phyloP scores from a whole-genome alignment of 2,329 filamentous ascomycete species.

The Didymella keratinophila region DNA sequence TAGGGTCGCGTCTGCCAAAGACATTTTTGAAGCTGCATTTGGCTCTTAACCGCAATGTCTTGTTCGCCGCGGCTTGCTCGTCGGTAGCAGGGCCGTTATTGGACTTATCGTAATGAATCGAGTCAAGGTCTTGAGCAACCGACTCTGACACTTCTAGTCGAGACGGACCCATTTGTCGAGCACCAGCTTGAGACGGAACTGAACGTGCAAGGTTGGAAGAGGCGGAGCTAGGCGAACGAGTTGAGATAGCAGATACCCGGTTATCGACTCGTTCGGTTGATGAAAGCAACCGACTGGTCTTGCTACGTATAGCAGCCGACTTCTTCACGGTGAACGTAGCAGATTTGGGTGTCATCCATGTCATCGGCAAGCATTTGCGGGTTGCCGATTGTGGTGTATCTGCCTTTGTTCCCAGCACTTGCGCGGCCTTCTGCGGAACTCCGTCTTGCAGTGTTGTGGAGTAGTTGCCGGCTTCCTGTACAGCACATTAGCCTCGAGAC shows the following conservation, averaged over 20 bases:
- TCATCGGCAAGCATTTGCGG: neutral
- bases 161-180: neutral
- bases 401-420: neutral
- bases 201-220: neutral
- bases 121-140: neutral
- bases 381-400: neutral
- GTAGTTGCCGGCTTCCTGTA: neutral
- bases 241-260: neutral
- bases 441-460: neutral
- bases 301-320: neutral
- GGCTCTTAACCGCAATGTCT: slow-evolving; percentile 23
- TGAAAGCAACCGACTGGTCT: neutral
- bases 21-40: slow-evolving; percentile 39
- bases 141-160: neutral
- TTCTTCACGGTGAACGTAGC: neutral
- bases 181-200: neutral
- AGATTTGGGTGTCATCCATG: slow-evolving; percentile 1
- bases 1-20: slow-evolving; percentile 30
- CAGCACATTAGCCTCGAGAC: neutral
- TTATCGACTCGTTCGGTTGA: neutral
- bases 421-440: neutral
- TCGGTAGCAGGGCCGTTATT: neutral
- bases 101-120: neutral
- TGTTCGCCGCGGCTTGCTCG: neutral
- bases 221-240: neutral